Percentiles rank a stretch among this genome's conserved stretches.
Evolutionary conservation across 2,329 filamentous ascomycete species (phyloP).

Genomic region (Sphaerulina musiva): DNA sequence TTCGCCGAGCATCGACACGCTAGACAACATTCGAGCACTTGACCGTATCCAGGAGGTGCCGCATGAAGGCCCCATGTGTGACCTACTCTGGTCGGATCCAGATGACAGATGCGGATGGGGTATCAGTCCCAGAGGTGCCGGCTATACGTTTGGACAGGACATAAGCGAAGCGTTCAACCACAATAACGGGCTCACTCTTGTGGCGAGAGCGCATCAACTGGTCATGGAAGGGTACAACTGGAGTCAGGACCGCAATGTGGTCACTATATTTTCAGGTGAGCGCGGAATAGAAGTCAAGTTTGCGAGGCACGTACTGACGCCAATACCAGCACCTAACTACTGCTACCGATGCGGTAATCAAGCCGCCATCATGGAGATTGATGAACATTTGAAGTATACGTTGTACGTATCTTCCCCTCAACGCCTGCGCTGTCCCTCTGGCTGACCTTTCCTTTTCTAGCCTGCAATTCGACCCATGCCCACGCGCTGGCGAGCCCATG

Average conservation of each 20-base stretch:
- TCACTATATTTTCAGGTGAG: constrained; percentile 93
- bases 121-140: constrained; percentile 59
- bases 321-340: constrained; percentile 57
- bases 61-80: constrained; percentile 97
- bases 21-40: constrained; percentile 90
- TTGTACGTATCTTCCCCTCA: constrained; percentile 62
- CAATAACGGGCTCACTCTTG: constrained; percentile 93
- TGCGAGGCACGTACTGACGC: constrained; percentile 27
- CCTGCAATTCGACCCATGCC: constrained; percentile 98
- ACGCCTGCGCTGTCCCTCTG: neutral
- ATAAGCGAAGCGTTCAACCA: constrained; percentile 99
- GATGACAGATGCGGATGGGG: constrained; percentile 78
- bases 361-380: constrained; percentile 99
- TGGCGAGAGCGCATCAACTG: constrained; percentile 92
- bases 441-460: constrained; percentile 43
- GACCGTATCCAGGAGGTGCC: constrained; percentile 98
- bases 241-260: constrained; percentile 96
- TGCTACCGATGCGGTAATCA: constrained; percentile 99
- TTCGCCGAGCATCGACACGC: constrained; percentile 89
- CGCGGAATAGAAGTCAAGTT: neutral
- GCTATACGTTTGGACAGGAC: constrained; percentile 72
- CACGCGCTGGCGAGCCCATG: constrained; percentile 95
- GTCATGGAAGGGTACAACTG: constrained; percentile 99
- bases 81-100: constrained; percentile 94
- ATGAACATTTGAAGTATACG: constrained; percentile 98